Evolutionary conservation across 1,139 yeast species (phyloP), one percentile per base, ranked within the genome.

Genomic region (Diutina neorugosa): DNA sequence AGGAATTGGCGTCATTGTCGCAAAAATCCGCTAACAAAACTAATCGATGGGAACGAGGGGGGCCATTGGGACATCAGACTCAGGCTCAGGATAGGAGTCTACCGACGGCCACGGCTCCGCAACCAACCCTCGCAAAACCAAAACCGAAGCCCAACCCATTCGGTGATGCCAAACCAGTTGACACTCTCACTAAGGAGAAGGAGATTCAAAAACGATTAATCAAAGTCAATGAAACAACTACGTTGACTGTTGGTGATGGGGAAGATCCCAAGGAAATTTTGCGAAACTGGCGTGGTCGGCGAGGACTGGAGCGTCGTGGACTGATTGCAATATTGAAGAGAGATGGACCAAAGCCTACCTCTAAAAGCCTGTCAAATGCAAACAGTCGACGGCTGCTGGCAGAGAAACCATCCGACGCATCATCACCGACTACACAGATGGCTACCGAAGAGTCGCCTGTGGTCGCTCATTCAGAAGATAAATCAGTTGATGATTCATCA

Each of bases 181-280:
- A 76, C 68, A 60, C 76, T 0, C 63, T 74, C 25, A 65, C 78
- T 2, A 75, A 70, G 57, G 75, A 74, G 54, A 57, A 70, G 48
- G 80, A 77, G 54, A 63, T 78, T 18, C 82, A 78, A 53, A 69
- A 72, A 53, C 66, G 76, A 59, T 65, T 84, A 56, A 68, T 74
- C 7, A 69, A 71, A 52, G 66, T 82, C 49, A 83, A 83, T 60
- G 75, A 77, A 46, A 82, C 86, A 0, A 83, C 87, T 0, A 73
- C 78, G 52, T 76, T 75, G 61, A 80, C 82, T 1, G 58, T 77
- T 43, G 80, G 77, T 0, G 40, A 46, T 7, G 40, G 14, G 9
- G 40, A 46, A 11, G 50, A 46, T 14, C 50, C 40, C 7, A 18
- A 46, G 9, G 23, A n/a, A n/a, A 8, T 40, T 18, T 40, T 18